Evolutionary conservation across 352 stramenopile species (phyloP).

Genomic region (Globisporangium megalacanthum): DNA sequence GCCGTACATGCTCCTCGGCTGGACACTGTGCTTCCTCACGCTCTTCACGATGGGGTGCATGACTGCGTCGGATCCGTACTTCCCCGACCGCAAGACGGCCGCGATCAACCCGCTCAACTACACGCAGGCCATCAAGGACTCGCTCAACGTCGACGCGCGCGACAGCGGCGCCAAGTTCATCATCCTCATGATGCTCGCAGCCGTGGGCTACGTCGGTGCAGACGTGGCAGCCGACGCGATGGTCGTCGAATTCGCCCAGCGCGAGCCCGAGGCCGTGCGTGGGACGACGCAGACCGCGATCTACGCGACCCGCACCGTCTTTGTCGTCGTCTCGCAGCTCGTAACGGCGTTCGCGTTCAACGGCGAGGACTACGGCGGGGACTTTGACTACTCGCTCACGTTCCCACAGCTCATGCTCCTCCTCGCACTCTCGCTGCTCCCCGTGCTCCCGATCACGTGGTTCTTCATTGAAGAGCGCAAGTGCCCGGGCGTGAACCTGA

Average conservation of each 20-base stretch:
- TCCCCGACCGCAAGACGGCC: no score
- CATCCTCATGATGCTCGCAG: constrained; percentile 26
- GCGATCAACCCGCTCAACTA: no score
- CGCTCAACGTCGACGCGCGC: no score
- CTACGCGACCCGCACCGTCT: constrained; percentile 18
- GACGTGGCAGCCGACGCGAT: constrained; percentile 13
- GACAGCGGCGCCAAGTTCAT: no score
- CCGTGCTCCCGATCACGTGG: background rate
- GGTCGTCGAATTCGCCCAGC: constrained; percentile 22
- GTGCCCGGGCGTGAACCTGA: no score
- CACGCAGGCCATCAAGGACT: no score
- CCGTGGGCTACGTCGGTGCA: constrained; percentile 22
- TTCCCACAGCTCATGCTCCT: constrained; percentile 15
- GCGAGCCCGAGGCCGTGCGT: constrained; percentile 18
- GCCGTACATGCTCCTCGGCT: no score
- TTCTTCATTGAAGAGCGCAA: no score
- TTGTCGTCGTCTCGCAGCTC: constrained; percentile 11
- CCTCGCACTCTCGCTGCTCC: constrained; percentile 7
- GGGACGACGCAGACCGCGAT: constrained; percentile 17
- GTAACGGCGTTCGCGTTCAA: constrained; percentile 20
- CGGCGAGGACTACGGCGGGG: constrained; percentile 11
- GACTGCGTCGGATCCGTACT: no score
- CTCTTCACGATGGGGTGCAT: no score
- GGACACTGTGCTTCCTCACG: no score
- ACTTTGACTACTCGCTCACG: constrained; percentile 1